Evolutionary conservation across 2,329 filamentous ascomycete species (phyloP), one percentile per base, ranked within the genome.

Genomic region (Xylaria sp.): DNA sequence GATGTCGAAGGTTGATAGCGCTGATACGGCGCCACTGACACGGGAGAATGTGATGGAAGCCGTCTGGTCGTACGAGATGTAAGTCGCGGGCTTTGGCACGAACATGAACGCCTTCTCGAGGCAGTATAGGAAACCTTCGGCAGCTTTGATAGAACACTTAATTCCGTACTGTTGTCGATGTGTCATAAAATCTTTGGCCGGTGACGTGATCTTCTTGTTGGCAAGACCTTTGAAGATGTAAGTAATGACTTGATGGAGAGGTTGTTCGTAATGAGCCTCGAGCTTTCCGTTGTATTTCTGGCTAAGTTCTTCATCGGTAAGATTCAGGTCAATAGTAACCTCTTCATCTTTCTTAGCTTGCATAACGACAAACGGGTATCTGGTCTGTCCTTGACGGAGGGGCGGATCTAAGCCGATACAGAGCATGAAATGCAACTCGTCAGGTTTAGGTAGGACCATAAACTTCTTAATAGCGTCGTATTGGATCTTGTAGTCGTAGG

Each of bases 101-200:
- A 99, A 99, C 89, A 99, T 97, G 82, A 99, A 97, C 8, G 94
- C 95, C 83, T 98, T 98, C 82, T 99, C 96, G 74, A 99, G 84
- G 80, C 94, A 98, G 88, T 97, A 99, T 60, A 99, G 85, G 79
- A 97, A 94, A 69, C 97, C 96, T 83, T 99, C 96, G 81, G 97
- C 98, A 63, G 97, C 97, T 84, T 99, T 99, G 89, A 99, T 98
- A n/a, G 94, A 97, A 82, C 96, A 99, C 84, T 99, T 99, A 82
- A 99, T 97, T 67, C 96, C 96, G 74, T 91, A 93, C 81, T 98
- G 94, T 77, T 92, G 90, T 80, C 97, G 94, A 83, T 98, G 96
- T 86, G 90, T 97, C 79, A 91, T 87, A 82, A 99, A 99, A 81
- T 98, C 94, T 82, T 95, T 95, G 57, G 94, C 96, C 1, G 96